Conservation (phyloP, 495 filamentous ascomycete genomes). For the Gamarada debralockiae region DNA sequence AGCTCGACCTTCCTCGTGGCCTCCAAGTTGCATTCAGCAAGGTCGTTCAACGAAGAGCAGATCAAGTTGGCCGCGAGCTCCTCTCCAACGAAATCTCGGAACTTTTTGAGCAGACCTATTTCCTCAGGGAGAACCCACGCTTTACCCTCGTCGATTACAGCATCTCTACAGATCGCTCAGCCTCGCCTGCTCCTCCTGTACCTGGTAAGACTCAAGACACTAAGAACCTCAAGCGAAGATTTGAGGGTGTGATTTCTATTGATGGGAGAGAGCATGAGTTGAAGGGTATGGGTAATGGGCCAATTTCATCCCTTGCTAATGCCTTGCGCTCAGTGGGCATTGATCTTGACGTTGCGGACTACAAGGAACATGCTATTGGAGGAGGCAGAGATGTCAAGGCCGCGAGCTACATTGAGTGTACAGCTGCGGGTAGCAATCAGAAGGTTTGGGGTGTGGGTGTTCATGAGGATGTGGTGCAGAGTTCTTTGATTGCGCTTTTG, state of each 20-base stretch:
- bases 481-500: slow-evolving; percentile 83
- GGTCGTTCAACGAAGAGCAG: slow-evolving; percentile 77
- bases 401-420: slow-evolving; percentile 91
- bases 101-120: slow-evolving; percentile 86
- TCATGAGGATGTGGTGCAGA: slow-evolving; percentile 91
- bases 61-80: slow-evolving; percentile 75
- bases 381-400: slow-evolving; percentile 78
- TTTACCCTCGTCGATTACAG: slow-evolving; percentile 91
- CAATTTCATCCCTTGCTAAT: slow-evolving; percentile 82
- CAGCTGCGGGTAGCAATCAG: slow-evolving; percentile 59
- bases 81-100: slow-evolving; percentile 74
- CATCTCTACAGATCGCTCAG: slow-evolving; percentile 80
- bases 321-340: slow-evolving; percentile 80
- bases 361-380: slow-evolving; percentile 95
- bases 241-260: slow-evolving; percentile 83
- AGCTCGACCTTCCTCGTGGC: slow-evolving; percentile 90
- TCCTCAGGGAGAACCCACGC: slow-evolving; percentile 73
- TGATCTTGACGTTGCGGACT: slow-evolving; percentile 87
- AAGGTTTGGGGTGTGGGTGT: slow-evolving; percentile 96
- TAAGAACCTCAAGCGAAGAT: slow-evolving; percentile 74
- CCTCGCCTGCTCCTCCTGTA: slow-evolving; percentile 66
- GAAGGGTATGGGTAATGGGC: slow-evolving; percentile 80
- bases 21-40: slow-evolving; percentile 89
- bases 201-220: slow-evolving; percentile 68
- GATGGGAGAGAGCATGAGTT: slow-evolving; percentile 77